These are phyloP conservation scores for Vishniacozyma victoriae DNA, from an alignment of 768 basidiomycete species.

Conservation along the genomic window DNA sequence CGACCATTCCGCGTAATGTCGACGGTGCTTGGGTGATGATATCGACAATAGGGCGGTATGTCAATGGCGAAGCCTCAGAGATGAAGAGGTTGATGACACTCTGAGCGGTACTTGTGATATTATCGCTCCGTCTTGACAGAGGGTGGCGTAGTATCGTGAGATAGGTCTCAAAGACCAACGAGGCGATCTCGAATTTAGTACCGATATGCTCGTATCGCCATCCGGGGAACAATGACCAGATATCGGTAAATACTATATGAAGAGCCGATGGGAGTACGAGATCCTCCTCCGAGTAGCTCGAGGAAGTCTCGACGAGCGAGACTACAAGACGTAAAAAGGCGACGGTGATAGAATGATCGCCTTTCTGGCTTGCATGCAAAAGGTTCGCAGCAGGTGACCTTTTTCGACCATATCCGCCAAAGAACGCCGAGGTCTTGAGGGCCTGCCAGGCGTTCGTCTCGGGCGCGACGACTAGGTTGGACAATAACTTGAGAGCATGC, in stretches of 20 bases:
- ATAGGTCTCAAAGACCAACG: slow-evolving; percentile 62
- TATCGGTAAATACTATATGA: slow-evolving; percentile 73
- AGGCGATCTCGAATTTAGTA: slow-evolving; percentile 76
- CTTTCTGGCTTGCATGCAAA: slow-evolving; percentile 54
- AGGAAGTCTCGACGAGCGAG: slow-evolving; percentile 67
- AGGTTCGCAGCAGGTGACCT: neutral
- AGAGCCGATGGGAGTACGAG: slow-evolving; percentile 59
- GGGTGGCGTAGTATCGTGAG: slow-evolving; percentile 55
- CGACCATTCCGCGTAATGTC: slow-evolving; percentile 56
- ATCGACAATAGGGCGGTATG: slow-evolving; percentile 72
- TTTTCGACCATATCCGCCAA: slow-evolving; percentile 45
- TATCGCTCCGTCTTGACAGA: slow-evolving; percentile 3
- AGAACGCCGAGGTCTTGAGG: slow-evolving; percentile 66
- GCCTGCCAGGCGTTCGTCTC: slow-evolving; percentile 85
- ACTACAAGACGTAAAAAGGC: slow-evolving; percentile 50
- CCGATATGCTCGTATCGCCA: slow-evolving; percentile 82
- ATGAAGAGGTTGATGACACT: slow-evolving; percentile 64
- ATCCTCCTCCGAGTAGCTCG: slow-evolving; percentile 56
- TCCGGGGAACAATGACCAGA: slow-evolving; percentile 76
- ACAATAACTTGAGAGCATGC: slow-evolving; percentile 68
- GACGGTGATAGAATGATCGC: slow-evolving; percentile 61
- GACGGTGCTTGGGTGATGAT: slow-evolving; percentile 61
- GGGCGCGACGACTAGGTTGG: slow-evolving; percentile 67
- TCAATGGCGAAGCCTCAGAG: slow-evolving; percentile 67
- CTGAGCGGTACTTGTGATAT: slow-evolving; percentile 20